These are phyloP conservation scores for Lantana camara DNA, from an alignment of 257 asterid genomes.

Conservation along the genomic window DNA sequence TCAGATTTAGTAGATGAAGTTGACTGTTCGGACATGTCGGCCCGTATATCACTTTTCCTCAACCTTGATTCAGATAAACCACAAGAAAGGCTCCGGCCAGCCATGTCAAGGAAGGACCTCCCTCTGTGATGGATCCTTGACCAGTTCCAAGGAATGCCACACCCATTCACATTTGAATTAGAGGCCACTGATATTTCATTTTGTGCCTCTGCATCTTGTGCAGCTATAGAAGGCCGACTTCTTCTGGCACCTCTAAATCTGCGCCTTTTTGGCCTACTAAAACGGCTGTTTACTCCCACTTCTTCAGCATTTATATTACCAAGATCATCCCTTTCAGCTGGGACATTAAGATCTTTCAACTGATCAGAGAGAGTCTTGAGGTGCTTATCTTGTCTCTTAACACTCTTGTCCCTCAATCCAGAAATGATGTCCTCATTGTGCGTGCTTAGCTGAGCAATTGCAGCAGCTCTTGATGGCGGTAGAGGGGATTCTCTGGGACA, in stretches of 20 bases:
- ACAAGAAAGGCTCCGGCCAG: slow-evolving; percentile 91
- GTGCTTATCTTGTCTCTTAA: slow-evolving; percentile 42
- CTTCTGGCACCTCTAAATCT: slow-evolving; percentile 80
- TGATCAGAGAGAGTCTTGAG: slow-evolving; percentile 62
- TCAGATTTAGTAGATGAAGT: slow-evolving; percentile 72
- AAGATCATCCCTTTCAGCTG: slow-evolving; percentile 62
- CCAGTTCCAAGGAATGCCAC: slow-evolving; percentile 98
- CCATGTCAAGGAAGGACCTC: slow-evolving; percentile 82
- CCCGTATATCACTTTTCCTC: slow-evolving; percentile 54
- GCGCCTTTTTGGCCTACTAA: slow-evolving; percentile 65
- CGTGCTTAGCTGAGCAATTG: slow-evolving; percentile 34
- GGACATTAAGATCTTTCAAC: slow-evolving; percentile 40
- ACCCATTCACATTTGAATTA: slow-evolving; percentile 74
- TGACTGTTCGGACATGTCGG: slow-evolving; percentile 55
- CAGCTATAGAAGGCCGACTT: slow-evolving; percentile 48
- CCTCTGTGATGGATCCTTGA: slow-evolving; percentile 89
- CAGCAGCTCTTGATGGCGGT: slow-evolving; percentile 29
- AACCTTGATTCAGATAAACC: slow-evolving; percentile 81
- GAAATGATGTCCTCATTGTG: slow-evolving; percentile 38
- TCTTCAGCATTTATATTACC: slow-evolving; percentile 44
- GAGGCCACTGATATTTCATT: slow-evolving; percentile 92
- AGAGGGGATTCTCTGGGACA: slow-evolving; percentile 51
- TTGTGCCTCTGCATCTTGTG: slow-evolving; percentile 52
- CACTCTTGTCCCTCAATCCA: slow-evolving; percentile 41
- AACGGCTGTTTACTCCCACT: slow-evolving; percentile 32